A percentile compares a stretch with the other conserved stretches of the same genome.
These are phyloP conservation scores for Theobroma cacao DNA, from an alignment of 345 rosid species.

Conservation along the genomic window DNA sequence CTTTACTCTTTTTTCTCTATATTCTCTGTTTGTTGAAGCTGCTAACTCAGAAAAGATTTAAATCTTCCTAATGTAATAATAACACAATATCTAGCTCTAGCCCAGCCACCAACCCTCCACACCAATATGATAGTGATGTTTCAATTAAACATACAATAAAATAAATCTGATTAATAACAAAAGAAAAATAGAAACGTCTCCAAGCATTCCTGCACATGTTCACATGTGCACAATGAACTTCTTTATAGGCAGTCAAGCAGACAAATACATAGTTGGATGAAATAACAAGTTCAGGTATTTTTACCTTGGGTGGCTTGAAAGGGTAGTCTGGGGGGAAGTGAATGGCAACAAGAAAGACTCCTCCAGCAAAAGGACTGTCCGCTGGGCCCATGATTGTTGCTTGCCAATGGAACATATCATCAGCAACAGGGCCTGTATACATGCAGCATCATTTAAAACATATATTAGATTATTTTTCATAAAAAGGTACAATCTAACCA, in stretches of 20 bases:
- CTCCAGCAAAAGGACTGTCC: constrained; percentile 71
- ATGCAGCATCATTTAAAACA: background rate
- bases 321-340: constrained; percentile 85
- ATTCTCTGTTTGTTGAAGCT: background rate
- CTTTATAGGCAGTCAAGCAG: background rate
- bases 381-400: constrained; percentile 79
- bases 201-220: background rate
- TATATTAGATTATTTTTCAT: background rate
- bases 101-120: background rate
- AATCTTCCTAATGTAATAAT: background rate
- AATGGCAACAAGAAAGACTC: constrained; percentile 66
- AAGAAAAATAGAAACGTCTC: background rate
- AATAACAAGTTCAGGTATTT: background rate
- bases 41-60: background rate
- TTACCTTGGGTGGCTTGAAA: constrained; percentile 78
- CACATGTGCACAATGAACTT: background rate
- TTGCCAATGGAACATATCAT: constrained; percentile 83
- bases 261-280: background rate
- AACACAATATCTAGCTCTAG: background rate
- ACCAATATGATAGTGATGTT: background rate
- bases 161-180: background rate
- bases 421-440: constrained; percentile 58
- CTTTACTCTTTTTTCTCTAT: background rate
- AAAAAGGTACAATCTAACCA: background rate
- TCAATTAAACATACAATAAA: background rate